Conservation (phyloP, 164 flowering plant species). For the Buxus sempervirens region DNA sequence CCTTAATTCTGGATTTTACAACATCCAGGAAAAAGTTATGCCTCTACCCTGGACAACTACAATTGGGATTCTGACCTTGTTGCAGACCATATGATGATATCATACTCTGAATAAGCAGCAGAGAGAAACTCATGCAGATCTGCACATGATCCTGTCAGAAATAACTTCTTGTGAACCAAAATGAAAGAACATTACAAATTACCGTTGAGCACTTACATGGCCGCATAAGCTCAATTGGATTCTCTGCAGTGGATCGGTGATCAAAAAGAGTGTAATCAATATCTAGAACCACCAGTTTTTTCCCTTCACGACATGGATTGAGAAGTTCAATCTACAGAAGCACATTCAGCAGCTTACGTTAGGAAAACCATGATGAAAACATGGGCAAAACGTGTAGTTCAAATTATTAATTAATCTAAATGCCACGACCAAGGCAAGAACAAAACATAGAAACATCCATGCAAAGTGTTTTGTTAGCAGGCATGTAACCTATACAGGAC, state of each 20-base stretch:
- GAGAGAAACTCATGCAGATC: constrained; percentile 97
- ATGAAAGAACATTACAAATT: not conserved
- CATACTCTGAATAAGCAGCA: constrained; percentile 92
- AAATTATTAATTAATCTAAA: not conserved
- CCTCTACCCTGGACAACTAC: not conserved
- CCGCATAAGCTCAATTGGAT: constrained; percentile 93
- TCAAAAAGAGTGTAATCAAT: constrained; percentile 97
- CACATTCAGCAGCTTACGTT: not conserved
- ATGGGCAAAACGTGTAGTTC: no score
- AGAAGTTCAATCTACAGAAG: constrained; percentile 58
- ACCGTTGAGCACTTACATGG: constrained; percentile 62
- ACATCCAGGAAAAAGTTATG: not conserved
- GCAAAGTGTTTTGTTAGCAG: not conserved
- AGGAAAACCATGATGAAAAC: not conserved
- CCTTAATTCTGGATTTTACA: not conserved
- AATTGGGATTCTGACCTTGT: constrained; percentile 54
- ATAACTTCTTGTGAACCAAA: constrained; percentile 1
- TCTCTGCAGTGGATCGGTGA: constrained; percentile 96
- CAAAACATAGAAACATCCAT: not conserved
- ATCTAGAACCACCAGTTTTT: constrained; percentile 91
- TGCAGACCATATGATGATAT: constrained; percentile 98
- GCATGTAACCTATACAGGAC: no score
- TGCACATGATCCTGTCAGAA: constrained; percentile 26
- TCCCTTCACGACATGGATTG: constrained; percentile 89
- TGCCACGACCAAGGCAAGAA: not conserved